A percentile compares a stretch with the other conserved stretches of the same genome.
phyloP scores from a whole-genome alignment of 2,329 filamentous ascomycete species.

The Decorospora gaudefroyi region DNA sequence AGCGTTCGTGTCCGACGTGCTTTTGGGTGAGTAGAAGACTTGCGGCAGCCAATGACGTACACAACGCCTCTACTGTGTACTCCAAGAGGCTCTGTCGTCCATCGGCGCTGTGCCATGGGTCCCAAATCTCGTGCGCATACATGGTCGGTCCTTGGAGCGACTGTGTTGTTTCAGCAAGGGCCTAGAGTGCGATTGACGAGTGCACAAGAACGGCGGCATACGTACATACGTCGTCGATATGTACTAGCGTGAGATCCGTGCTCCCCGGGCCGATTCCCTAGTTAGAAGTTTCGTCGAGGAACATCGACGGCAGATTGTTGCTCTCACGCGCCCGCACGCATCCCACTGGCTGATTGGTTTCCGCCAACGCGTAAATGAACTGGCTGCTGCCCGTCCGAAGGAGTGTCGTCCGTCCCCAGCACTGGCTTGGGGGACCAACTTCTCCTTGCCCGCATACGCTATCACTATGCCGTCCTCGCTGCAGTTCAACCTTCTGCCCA shows the following conservation, averaged over 20 bases:
- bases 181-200: conserved; percentile 18
- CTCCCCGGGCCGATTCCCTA: conserved; percentile 12
- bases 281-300: conserved; percentile 22
- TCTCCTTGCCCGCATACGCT: conserved; percentile 21
- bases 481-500: conserved; percentile 37
- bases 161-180: conserved; percentile 26
- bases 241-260: conserved; percentile 19
- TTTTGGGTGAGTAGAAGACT: conserved; percentile 15
- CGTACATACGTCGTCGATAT: conserved; percentile 6
- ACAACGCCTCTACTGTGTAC: conserved; percentile 2
- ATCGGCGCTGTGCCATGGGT: conserved; percentile 19
- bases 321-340: conserved; percentile 20
- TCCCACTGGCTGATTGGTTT: conserved; percentile 23
- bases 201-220: conserved; percentile 14
- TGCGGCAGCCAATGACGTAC: conserved; percentile 22
- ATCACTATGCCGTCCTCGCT: conserved; percentile 31
- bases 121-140: conserved; percentile 21
- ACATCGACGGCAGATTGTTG: conserved; percentile 19
- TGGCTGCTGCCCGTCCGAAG: conserved; percentile 29
- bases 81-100: conserved; percentile 5
- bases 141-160: conserved; percentile 11
- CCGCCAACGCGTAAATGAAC: conserved; percentile 38
- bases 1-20: conserved; percentile 23
- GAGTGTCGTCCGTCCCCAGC: conserved; percentile 29
- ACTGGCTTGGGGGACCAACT: conserved; percentile 22